phyloP scores from a whole-genome alignment of 2,329 filamentous ascomycete species.

The Apiospora malaysiana region DNA sequence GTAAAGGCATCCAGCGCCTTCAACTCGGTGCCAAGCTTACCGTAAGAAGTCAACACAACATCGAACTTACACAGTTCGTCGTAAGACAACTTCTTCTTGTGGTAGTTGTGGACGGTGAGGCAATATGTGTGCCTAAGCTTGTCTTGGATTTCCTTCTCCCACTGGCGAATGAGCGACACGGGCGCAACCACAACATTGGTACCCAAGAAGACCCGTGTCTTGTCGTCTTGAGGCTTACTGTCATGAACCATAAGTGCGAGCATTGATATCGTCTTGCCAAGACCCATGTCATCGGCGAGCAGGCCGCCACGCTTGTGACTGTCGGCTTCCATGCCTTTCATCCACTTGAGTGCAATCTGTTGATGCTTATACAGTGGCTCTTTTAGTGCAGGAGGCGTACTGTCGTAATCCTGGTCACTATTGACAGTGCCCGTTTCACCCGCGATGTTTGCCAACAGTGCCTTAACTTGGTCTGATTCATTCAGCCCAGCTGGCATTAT shows the following conservation, averaged over 20 bases:
- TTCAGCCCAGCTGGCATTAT: constrained; percentile 43
- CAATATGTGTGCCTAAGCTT: constrained; percentile 67
- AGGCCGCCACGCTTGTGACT: constrained; percentile 78
- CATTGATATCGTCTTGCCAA: constrained; percentile 85
- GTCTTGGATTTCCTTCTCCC: constrained; percentile 53
- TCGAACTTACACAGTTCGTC: constrained; percentile 68
- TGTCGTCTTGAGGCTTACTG: constrained; percentile 3
- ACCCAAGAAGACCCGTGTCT: background rate
- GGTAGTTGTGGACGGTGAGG: constrained; percentile 72
- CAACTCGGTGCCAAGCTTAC: constrained; percentile 69
- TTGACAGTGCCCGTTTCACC: constrained; percentile 70
- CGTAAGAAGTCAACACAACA: constrained; percentile 79
- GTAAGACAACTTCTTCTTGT: constrained; percentile 69
- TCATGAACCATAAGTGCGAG: constrained; percentile 72
- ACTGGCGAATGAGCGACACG: constrained; percentile 36
- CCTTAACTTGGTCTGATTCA: constrained; percentile 45
- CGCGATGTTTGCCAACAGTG: constrained; percentile 73
- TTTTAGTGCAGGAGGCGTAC: constrained; percentile 72
- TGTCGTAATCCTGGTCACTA: constrained; percentile 60
- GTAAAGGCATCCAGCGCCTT: constrained; percentile 65
- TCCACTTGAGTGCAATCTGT: constrained; percentile 77
- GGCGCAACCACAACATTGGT: constrained; percentile 32
- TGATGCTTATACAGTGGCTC: constrained; percentile 81
- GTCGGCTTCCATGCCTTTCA: constrained; percentile 75
- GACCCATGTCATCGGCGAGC: constrained; percentile 81